Percentiles rank a stretch among this genome's conserved stretches.
Evolutionary conservation across 768 basidiomycete species (phyloP).

Genomic region (Lactarius indigo): DNA sequence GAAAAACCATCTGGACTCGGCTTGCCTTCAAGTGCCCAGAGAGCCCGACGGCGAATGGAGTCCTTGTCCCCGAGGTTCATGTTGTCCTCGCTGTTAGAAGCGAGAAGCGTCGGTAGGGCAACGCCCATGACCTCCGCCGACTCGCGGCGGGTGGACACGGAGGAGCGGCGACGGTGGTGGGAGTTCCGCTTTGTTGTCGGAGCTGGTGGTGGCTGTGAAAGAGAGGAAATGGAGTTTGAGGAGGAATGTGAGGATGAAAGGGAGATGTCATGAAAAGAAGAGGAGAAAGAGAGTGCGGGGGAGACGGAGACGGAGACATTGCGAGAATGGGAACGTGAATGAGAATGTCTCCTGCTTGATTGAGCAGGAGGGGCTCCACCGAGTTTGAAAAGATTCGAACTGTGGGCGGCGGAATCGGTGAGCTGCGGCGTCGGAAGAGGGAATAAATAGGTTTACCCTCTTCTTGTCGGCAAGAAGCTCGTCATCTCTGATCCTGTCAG

Average conservation of each 20-base stretch:
- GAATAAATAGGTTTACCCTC: slow-evolving; percentile 35
- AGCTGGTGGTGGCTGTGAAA: slow-evolving; percentile 30
- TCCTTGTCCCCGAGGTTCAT: slow-evolving; percentile 69
- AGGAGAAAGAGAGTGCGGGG: slow-evolving; percentile 34
- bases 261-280: slow-evolving; percentile 33
- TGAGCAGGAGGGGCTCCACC: slow-evolving; percentile 42
- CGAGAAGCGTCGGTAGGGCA: slow-evolving; percentile 60
- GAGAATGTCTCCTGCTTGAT: slow-evolving; percentile 42
- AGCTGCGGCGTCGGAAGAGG: neutral
- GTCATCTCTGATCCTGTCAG: slow-evolving; percentile 33
- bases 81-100: slow-evolving; percentile 60
- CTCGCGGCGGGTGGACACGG: slow-evolving; percentile 85
- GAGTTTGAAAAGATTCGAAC: slow-evolving; percentile 76
- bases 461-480: slow-evolving; percentile 38
- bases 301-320: slow-evolving; percentile 47
- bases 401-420: slow-evolving; percentile 31
- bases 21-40: slow-evolving; percentile 86
- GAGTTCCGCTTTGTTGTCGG: slow-evolving; percentile 57
- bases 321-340: slow-evolving; percentile 70
- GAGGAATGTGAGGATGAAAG: slow-evolving; percentile 27
- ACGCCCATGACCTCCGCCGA: slow-evolving; percentile 91
- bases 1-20: slow-evolving; percentile 58
- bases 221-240: slow-evolving; percentile 33
- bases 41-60: slow-evolving; percentile 75
- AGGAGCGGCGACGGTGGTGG: slow-evolving; percentile 81